Conservation (phyloP, 2,329 filamentous ascomycete species). For the Aspergillus intermedius region DNA sequence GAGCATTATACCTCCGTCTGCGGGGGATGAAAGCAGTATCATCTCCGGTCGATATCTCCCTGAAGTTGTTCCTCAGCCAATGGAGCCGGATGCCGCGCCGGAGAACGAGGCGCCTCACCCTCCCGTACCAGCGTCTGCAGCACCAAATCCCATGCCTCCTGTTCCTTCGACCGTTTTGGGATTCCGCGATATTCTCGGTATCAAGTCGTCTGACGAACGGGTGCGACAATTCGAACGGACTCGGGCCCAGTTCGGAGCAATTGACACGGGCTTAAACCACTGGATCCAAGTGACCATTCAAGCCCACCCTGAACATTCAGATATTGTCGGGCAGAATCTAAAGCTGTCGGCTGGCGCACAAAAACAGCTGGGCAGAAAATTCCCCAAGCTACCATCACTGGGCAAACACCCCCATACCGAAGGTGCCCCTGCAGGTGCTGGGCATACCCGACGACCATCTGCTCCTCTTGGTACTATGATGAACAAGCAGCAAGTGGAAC, state of each 20-base stretch:
- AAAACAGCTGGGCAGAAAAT: constrained; percentile 29
- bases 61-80: constrained; percentile 5
- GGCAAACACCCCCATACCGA: constrained; percentile 23
- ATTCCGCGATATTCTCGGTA: constrained; percentile 71
- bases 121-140: constrained; percentile 8
- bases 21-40: constrained; percentile 11
- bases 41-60: constrained; percentile 7
- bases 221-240: constrained; percentile 69
- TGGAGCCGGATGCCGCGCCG: constrained; percentile 6
- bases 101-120: constrained; percentile 1
- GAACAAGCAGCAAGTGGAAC: constrained; percentile 61
- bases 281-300: constrained; percentile 50
- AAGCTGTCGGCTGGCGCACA: constrained; percentile 23
- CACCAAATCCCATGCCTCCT: not conserved
- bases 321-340: constrained; percentile 34
- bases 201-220: constrained; percentile 60
- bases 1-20: constrained; percentile 23
- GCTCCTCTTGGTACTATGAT: constrained; percentile 33
- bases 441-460: constrained; percentile 31
- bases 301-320: constrained; percentile 48
- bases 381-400: constrained; percentile 35
- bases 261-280: constrained; percentile 66
- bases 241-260: constrained; percentile 60
- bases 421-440: constrained; percentile 25
- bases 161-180: constrained; percentile 42